Evolutionary conservation across 305 asterid species (phyloP).

Genomic region (Fraxinus sp.): DNA sequence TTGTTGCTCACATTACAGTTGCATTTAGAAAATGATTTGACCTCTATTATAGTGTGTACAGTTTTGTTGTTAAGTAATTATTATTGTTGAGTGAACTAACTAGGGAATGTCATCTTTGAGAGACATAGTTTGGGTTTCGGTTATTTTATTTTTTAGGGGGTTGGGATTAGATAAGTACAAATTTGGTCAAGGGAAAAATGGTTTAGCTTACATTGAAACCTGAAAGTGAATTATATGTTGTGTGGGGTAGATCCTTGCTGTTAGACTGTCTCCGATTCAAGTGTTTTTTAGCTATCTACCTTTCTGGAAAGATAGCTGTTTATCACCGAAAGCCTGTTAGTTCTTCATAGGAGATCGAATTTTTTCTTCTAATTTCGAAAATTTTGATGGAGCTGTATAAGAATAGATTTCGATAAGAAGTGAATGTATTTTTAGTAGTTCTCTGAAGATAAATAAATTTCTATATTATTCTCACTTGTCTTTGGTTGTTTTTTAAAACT

Average conservation of each 20-base stretch:
- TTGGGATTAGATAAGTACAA: neutral
- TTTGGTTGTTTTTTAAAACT: neutral
- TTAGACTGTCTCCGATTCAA: neutral
- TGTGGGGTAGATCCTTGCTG: neutral
- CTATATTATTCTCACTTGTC: neutral
- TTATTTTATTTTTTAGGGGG: neutral
- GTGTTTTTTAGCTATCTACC: neutral
- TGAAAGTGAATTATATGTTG: neutral
- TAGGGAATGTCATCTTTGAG: neutral
- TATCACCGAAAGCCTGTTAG: neutral
- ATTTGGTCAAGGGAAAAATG: neutral
- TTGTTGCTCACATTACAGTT: conserved; percentile 3
- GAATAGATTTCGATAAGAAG: neutral
- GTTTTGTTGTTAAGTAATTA: neutral
- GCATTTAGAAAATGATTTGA: neutral
- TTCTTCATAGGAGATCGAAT: neutral
- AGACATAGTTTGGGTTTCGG: neutral
- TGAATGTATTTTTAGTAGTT: neutral
- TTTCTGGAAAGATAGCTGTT: neutral
- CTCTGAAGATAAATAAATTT: neutral
- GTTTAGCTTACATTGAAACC: neutral
- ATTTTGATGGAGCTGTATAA: neutral
- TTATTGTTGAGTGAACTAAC: neutral
- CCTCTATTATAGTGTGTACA: neutral
- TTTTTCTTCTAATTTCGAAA: neutral